Evolutionary conservation across 176 grass and related monocot species (phyloP).

Genomic region (Phoenix roebelenii): DNA sequence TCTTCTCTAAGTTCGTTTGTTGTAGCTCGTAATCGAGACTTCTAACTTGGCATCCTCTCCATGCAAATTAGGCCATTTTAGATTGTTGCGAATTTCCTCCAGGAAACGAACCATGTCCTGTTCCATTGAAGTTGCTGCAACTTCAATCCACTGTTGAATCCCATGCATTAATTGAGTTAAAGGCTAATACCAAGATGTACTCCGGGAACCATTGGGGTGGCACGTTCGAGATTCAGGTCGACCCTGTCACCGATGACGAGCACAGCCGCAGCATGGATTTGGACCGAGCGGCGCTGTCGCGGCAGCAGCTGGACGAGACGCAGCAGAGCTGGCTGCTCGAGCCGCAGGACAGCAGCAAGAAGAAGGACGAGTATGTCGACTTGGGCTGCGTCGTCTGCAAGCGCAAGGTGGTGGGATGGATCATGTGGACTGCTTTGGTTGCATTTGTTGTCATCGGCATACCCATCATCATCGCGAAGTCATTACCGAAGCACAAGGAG

Average conservation of each 20-base stretch:
- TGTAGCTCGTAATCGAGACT: too few species aligned
- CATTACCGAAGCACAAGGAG: constrained; percentile 71
- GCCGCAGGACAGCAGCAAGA: constrained; percentile 72
- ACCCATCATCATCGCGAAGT: constrained; percentile 83
- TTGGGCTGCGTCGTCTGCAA: constrained; percentile 76
- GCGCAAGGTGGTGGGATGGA: constrained; percentile 68
- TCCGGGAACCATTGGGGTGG: constrained; percentile 82
- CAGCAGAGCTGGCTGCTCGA: constrained; percentile 93
- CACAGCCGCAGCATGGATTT: constrained; percentile 79
- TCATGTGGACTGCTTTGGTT: constrained; percentile 35
- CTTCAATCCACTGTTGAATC: too few species aligned
- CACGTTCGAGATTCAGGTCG: constrained; percentile 62
- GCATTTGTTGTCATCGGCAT: constrained; percentile 74
- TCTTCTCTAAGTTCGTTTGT: too few species aligned
- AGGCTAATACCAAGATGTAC: constrained; percentile 29
- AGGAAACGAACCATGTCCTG: too few species aligned
- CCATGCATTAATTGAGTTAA: background rate
- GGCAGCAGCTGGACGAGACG: constrained; percentile 79
- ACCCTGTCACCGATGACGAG: constrained; percentile 49
- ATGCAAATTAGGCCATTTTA: too few species aligned
- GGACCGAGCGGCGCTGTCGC: constrained; percentile 57
- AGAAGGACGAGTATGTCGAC: constrained; percentile 95
- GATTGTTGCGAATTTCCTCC: too few species aligned
- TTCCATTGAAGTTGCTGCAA: too few species aligned
- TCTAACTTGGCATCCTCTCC: too few species aligned